These are phyloP conservation scores for Clavulina sp. DNA, from an alignment of 768 basidiomycete genomes.

Conservation along the genomic window DNA sequence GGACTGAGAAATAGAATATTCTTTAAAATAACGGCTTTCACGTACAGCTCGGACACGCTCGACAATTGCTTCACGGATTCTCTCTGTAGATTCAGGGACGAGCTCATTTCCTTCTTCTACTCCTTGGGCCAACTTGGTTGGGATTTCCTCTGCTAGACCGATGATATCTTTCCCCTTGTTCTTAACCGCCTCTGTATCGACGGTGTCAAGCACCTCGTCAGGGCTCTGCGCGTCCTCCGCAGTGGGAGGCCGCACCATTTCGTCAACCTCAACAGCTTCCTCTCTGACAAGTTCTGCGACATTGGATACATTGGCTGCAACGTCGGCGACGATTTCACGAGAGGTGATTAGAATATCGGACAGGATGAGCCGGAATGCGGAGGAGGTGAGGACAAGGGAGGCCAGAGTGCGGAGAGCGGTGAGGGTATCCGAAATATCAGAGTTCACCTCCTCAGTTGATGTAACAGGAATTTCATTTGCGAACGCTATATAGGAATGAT, in stretches of 20 bases:
- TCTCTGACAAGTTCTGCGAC: constrained; percentile 3
- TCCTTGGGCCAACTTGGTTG: not conserved
- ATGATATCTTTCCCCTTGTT: not conserved
- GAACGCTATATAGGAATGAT: not conserved
- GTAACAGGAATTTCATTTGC: not conserved
- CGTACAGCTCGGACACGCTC: not conserved
- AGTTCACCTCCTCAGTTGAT: too few species aligned
- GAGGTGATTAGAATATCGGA: constrained; percentile 2
- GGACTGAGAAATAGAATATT: too few species aligned
- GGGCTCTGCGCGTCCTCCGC: not conserved
- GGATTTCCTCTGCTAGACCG: not conserved
- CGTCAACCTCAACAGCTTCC: constrained; percentile 2
- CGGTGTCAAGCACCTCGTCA: not conserved
- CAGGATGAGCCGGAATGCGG: constrained; percentile 4
- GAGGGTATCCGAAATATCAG: not conserved
- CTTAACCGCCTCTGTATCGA: too few species aligned
- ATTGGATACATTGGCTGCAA: not conserved
- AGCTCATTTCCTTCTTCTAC: constrained; percentile 3
- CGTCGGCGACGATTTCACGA: constrained; percentile 5
- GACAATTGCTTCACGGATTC: not conserved
- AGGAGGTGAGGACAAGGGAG: constrained; percentile 3
- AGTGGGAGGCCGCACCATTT: not conserved
- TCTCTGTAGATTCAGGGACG: not conserved
- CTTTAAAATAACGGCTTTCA: too few species aligned
- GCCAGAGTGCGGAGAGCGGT: not conserved